Evolutionary conservation across 345 rosid species (phyloP), one percentile per base, ranked within the genome.

Genomic region (Aegle marmelos): DNA sequence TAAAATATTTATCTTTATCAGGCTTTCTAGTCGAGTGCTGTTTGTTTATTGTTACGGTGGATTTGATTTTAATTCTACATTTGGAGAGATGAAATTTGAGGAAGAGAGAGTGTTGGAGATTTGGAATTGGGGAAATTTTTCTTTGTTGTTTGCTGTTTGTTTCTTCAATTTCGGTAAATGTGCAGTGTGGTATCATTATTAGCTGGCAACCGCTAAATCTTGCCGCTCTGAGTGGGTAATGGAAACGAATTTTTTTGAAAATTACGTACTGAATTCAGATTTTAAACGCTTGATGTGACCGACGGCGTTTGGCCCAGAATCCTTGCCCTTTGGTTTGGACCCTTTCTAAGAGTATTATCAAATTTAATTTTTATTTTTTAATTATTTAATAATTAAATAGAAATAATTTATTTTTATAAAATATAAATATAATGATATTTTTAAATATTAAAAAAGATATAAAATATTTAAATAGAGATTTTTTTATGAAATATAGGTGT

Each of bases 141-240:
- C 30, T 75, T 30, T 54, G 45, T 21, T 50, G 4, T 48, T 45
- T 33, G 70, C 16, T 7, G 53, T 28, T 63, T 66, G 53, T 30
- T 62, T 74, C 64, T 79, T 76, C 28, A 79, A 65, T 56, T n/a
- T 58, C 78, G 78, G 87, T 70, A 75, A 75, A n/a, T 64, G 61
- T 50, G 83, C 68, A 72, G 62, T 79, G 83, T 25, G 78, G 33
- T 4, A 4, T 79, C n/a, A 37, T 60, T 39, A 69, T 85, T 81
- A 88, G 88, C 90, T 88, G 90, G 78, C 86, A 85, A 69, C 48
- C 86, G 83, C 87, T 82, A 79, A 79, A 33, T 66, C 72, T 56
- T 34, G 72, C 34, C 72, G 24, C 72, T 53, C 19, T 17, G 17
- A 37, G 53, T 53, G 36, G 7, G n/a, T 8, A 11, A 16, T 19